Conservation (phyloP, 2,329 filamentous ascomycete genomes). For the Thielaviopsis populi region DNA sequence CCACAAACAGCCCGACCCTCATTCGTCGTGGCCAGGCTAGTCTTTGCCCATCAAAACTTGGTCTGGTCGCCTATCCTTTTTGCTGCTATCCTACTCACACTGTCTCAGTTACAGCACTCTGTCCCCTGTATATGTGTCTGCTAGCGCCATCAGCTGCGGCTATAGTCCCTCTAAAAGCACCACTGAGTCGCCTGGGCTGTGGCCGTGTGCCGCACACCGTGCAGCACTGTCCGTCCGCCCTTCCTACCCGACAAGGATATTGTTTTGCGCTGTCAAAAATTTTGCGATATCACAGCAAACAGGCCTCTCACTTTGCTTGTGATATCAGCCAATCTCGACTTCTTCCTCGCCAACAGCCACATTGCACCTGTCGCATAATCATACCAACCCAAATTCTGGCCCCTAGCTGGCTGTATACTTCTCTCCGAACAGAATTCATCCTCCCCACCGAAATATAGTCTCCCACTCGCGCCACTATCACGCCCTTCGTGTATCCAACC, state of each 20-base stretch:
- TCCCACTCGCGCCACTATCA: not conserved
- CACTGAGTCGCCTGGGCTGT: not conserved
- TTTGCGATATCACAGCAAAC: conserved; percentile 10
- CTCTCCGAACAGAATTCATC: no score
- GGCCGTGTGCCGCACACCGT: not conserved
- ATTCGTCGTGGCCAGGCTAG: not conserved
- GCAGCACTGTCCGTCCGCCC: not conserved
- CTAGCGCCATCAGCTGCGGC: not conserved
- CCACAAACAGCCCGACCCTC: not conserved
- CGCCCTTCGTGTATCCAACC: not conserved
- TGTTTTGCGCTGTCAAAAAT: conserved; percentile 12
- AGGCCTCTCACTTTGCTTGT: not conserved
- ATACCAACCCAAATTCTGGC: not conserved
- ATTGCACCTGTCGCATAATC: not conserved
- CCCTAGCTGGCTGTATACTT: no score
- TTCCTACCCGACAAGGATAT: not conserved
- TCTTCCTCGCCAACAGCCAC: not conserved
- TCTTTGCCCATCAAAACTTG: not conserved
- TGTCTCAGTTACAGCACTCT: not conserved
- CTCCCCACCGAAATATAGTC: not conserved
- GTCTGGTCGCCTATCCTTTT: not conserved
- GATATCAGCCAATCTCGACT: not conserved
- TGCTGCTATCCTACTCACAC: not conserved
- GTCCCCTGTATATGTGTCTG: not conserved
- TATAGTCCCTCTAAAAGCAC: not conserved